Evolutionary conservation across 306 rosid genomes (phyloP).

Genomic region (Rubus parviflorus): DNA sequence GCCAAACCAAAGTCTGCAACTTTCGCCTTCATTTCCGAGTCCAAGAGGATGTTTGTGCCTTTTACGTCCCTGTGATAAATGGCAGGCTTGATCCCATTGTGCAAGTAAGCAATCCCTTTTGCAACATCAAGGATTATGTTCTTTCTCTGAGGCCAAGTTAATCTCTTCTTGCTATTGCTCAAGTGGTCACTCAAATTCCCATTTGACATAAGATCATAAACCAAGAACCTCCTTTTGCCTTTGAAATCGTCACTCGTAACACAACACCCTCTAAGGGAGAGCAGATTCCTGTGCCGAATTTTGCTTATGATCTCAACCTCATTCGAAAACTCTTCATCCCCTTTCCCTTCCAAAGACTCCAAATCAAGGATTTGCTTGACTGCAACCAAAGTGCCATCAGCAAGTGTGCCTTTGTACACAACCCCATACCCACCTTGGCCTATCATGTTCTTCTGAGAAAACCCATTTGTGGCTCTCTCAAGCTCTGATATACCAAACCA

Average conservation of each 20-base stretch:
- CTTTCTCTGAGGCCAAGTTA: conserved; percentile 83
- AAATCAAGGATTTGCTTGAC: conserved; percentile 57
- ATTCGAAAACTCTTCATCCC: conserved; percentile 73
- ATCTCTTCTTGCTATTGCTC: conserved; percentile 22
- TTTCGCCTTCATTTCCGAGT: conserved; percentile 63
- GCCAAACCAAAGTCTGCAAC: conserved; percentile 78
- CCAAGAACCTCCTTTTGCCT: conserved; percentile 68
- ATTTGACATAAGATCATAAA: conserved; percentile 76
- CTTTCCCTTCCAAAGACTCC: conserved; percentile 58
- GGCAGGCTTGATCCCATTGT: conserved; percentile 70
- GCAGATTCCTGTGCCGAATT: conserved; percentile 73
- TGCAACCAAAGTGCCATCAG: conserved; percentile 61
- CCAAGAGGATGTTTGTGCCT: conserved; percentile 70
- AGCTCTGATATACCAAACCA: conserved; percentile 72
- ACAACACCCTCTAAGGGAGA: conserved; percentile 74
- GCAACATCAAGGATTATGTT: conserved; percentile 77
- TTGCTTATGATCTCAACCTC: conserved; percentile 82
- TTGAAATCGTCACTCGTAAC: conserved; percentile 51
- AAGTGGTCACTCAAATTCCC: conserved; percentile 59
- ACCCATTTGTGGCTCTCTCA: conserved; percentile 62
- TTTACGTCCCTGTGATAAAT: conserved; percentile 81
- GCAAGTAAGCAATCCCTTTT: conserved; percentile 73
- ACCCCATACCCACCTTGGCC: conserved; percentile 79
- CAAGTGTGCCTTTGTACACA: conserved; percentile 70
- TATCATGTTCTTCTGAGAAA: conserved; percentile 57